phyloP scores from a whole-genome alignment of 768 basidiomycete species.

The Pleurotus pulmonarius region DNA sequence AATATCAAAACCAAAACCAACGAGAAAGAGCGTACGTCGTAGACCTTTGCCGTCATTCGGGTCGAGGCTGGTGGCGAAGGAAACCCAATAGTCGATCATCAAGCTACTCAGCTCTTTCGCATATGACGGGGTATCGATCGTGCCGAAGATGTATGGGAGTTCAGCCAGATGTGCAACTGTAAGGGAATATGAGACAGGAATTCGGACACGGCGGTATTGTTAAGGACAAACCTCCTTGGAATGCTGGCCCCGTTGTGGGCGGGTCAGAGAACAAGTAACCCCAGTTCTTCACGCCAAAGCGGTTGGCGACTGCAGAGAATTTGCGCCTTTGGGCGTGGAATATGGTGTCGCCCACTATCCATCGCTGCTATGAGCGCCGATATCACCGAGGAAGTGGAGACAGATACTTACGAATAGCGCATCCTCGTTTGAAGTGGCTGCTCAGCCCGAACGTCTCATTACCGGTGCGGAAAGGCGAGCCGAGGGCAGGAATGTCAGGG shows the following conservation, averaged over 20 bases:
- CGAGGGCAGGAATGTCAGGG: slow-evolving; percentile 36
- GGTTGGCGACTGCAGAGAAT: slow-evolving; percentile 30
- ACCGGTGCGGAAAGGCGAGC: slow-evolving; percentile 42
- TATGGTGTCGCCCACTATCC: slow-evolving; percentile 26
- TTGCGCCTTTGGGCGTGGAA: slow-evolving; percentile 31
- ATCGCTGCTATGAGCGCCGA: background rate
- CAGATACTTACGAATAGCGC: slow-evolving; percentile 21
- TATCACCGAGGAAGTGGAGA: background rate
- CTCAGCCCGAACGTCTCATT: slow-evolving; percentile 39
- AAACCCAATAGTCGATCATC: slow-evolving; percentile 45
- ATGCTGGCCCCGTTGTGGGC: background rate
- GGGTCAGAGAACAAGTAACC: slow-evolving; percentile 38
- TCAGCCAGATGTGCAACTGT: slow-evolving; percentile 28
- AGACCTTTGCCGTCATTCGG: slow-evolving; percentile 40
- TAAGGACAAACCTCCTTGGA: slow-evolving; percentile 1
- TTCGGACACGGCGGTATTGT: background rate
- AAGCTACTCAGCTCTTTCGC: slow-evolving; percentile 22
- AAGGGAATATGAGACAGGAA: no score
- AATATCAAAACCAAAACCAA: no score
- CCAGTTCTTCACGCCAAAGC: slow-evolving; percentile 25
- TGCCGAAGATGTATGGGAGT: slow-evolving; percentile 27
- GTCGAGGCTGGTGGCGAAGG: slow-evolving; percentile 38
- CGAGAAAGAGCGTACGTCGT: slow-evolving; percentile 20
- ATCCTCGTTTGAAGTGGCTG: slow-evolving; percentile 33
- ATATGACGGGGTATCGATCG: slow-evolving; percentile 10